Conservation (phyloP, 805 yeast genomes). For the Wickerhamomyces rabaulensis region DNA sequence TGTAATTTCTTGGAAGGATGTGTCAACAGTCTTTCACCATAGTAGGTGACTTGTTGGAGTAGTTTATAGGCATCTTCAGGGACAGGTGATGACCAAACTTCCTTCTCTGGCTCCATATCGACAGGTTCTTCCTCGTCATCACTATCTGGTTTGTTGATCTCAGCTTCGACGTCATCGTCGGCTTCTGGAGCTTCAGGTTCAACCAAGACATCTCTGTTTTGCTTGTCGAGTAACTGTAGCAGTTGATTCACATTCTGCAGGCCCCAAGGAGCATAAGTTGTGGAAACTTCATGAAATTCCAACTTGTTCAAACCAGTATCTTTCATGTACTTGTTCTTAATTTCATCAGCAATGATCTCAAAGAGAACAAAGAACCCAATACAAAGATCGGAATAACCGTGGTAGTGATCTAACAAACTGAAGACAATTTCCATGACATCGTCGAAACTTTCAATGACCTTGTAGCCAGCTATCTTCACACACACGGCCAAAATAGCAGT, state of each 20-base stretch:
- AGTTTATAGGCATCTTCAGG: conserved; percentile 56
- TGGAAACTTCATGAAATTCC: conserved; percentile 21
- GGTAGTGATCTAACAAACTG: conserved; percentile 74
- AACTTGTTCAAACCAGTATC: conserved; percentile 17
- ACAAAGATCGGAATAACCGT: conserved; percentile 70
- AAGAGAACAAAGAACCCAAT: conserved; percentile 73
- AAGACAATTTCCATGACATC: conserved; percentile 76
- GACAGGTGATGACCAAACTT: conserved; percentile 61
- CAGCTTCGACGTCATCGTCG: conserved; percentile 37
- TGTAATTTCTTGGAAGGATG: conserved; percentile 59
- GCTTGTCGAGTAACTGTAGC: conserved; percentile 35
- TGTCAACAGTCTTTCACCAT: conserved; percentile 65
- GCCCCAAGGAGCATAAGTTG: conserved; percentile 34
- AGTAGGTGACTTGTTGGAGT: conserved; percentile 55
- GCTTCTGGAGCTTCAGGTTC: conserved; percentile 23
- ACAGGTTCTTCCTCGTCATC: conserved; percentile 29
- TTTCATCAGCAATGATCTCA: conserved; percentile 49
- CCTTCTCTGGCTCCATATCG: conserved; percentile 20
- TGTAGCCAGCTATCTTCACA: conserved; percentile 63
- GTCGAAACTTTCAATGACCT: conserved; percentile 55
- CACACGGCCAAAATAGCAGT: conserved; percentile 66
- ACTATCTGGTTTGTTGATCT: conserved; percentile 26
- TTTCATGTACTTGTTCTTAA: conserved; percentile 32
- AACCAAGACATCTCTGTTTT: conserved; percentile 26
- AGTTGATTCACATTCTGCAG: conserved; percentile 40